A percentile compares a stretch with the other conserved stretches of the same genome.
These are phyloP conservation scores for Dictyostelium citrinum DNA, from an alignment of 78 protist species.

Conservation along the genomic window DNA sequence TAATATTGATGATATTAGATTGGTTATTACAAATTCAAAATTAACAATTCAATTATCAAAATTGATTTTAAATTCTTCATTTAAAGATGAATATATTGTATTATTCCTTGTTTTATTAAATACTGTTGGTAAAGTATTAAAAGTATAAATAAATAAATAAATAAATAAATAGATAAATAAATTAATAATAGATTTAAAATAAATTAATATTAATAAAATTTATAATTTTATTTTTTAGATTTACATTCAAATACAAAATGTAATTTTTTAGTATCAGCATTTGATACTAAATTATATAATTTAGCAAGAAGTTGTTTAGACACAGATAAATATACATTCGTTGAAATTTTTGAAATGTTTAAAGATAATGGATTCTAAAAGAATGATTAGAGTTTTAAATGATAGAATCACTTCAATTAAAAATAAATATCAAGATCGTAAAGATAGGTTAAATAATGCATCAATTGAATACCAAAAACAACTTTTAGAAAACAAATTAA, in stretches of 20 bases:
- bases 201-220: neutral
- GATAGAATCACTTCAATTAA: neutral
- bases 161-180: neutral
- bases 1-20: slow-evolving; percentile 29
- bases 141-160: neutral
- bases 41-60: slow-evolving; percentile 1
- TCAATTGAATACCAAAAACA: neutral
- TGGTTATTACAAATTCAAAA: slow-evolving; percentile 5
- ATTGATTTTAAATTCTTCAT: slow-evolving; percentile 15
- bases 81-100: slow-evolving; percentile 39
- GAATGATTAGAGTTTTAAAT: slow-evolving; percentile 1
- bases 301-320: slow-evolving; percentile 13
- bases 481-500: neutral
- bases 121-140: slow-evolving; percentile 18
- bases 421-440: neutral
- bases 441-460: neutral
- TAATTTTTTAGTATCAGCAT: slow-evolving; percentile 4
- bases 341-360: slow-evolving; percentile 69
- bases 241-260: slow-evolving; percentile 39
- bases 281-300: slow-evolving; percentile 11
- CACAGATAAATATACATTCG: slow-evolving; percentile 53
- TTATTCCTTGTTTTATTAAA: slow-evolving; percentile 31
- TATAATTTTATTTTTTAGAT: neutral
- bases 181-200: neutral
- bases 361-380: slow-evolving; percentile 73